A percentile compares a stretch with the other conserved stretches of the same genome.
Conservation (phyloP, 371 early-diverging fungal species). For the Zancudomyces culisetae region DNA sequence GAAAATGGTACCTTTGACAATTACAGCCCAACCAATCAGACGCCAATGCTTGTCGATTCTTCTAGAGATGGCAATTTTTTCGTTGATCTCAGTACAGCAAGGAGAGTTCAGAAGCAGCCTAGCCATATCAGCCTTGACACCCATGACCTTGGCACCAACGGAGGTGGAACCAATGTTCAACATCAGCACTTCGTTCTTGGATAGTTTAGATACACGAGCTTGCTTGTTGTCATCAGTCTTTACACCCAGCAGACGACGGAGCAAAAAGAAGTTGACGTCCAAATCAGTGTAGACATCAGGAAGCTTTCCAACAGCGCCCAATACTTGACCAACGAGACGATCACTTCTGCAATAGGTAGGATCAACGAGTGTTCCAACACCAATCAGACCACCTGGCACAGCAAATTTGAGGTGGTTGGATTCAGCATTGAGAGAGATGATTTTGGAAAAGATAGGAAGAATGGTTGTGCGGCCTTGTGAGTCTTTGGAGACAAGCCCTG, state of each 20-base stretch:
- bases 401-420: conserved; percentile 89
- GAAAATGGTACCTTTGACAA: conserved; percentile 3
- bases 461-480: conserved; percentile 73
- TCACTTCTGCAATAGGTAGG: conserved; percentile 98
- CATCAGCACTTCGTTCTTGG: conserved; percentile 89
- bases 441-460: conserved; percentile 84
- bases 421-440: conserved; percentile 89
- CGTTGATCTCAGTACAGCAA: conserved; percentile 95
- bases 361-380: conserved; percentile 98
- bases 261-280: conserved; percentile 92
- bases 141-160: conserved; percentile 91
- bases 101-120: conserved; percentile 89
- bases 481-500: conserved; percentile 95
- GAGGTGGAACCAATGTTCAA: conserved; percentile 98
- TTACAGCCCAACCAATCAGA: conserved; percentile 2
- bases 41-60: conserved; percentile 99
- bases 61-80: conserved; percentile 94
- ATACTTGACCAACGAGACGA: conserved; percentile 97
- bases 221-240: conserved; percentile 94
- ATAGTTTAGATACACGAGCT: conserved; percentile 79
- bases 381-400: conserved; percentile 99
- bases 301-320: conserved; percentile 90
- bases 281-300: conserved; percentile 93
- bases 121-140: conserved; percentile 83
- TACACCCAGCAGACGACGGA: conserved; percentile 90